Conservation (phyloP, 345 rosid species). For the Xanthoceras sorbifolium region DNA sequence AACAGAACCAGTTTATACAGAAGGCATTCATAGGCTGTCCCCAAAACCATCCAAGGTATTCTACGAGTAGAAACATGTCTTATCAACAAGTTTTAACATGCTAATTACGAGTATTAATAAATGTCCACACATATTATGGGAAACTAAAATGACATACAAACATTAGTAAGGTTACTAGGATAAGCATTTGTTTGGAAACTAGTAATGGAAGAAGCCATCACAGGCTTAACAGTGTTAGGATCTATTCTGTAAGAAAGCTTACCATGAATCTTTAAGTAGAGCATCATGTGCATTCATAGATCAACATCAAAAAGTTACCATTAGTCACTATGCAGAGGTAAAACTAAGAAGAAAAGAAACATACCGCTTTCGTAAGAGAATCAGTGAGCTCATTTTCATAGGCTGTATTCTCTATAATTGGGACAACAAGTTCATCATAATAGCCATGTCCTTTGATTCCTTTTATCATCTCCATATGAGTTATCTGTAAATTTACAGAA, state of each 20-base stretch:
- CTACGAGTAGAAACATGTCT: not conserved
- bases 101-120: not conserved
- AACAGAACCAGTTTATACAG: not conserved
- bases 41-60: not conserved
- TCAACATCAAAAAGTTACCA: not conserved
- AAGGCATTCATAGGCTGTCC: not conserved
- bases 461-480: conserved; percentile 99
- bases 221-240: not conserved
- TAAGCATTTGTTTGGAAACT: not conserved
- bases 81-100: not conserved
- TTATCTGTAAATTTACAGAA: conserved; percentile 53
- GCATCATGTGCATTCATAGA: not conserved
- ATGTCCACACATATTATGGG: not conserved
- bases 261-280: not conserved
- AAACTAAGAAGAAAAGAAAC: conserved; percentile 23
- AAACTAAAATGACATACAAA: not conserved
- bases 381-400: conserved; percentile 89
- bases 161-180: not conserved
- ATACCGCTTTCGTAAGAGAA: conserved; percentile 87
- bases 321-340: not conserved
- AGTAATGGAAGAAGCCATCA: not conserved
- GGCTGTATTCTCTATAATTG: conserved; percentile 94
- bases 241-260: conserved; percentile 4
- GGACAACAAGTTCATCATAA: conserved; percentile 90
- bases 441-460: conserved; percentile 98